Evolutionary conservation across 768 basidiomycete species (phyloP), one percentile per base, ranked within the genome.

Genomic region (Neoboletus magnificus): DNA sequence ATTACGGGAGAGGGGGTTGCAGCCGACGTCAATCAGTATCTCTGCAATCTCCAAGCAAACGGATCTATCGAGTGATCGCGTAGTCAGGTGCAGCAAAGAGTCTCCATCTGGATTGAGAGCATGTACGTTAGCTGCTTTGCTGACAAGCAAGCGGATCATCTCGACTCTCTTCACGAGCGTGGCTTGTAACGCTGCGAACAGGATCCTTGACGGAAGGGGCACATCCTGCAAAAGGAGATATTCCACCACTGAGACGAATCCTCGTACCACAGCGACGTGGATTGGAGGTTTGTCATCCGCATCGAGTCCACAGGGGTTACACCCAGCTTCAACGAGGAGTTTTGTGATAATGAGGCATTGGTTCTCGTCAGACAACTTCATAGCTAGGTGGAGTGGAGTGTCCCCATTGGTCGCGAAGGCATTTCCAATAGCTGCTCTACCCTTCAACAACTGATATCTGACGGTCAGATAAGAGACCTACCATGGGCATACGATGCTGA

Each of bases 361-460:
- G 10, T 32, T 47, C n/a, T 60, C 59, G 29, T 60, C 44, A 8
- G 35, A 30, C 12, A 50, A 3, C 29, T 4, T 42, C 37, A 58
- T 41, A 3, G 47, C 50, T 5, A 59, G 1, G 9, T 60, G 58
- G 0, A 60, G 37, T 1, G 44, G 59, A 7, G 59, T 53, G n/a
- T 60, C 57, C 5, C 59, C 59, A 18, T 60, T 59, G 12, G 4
- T 11, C 9, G 52, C 43, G 13, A 60, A 1, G 0, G 40, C 30
- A 44, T 50, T 27, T 4, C 9, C 6, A 5, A 52, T 25, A 10
- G 15, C 59, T 61, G 12, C 0, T 15, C 5, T 1, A 6, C 11
- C 10, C 15, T 0, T 61, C 33, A 61, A 30, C 7, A 2, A 6
- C 18, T 2, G 13, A 4, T 7, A 0, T 13, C 2, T 4, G 10